phyloP scores from a whole-genome alignment of 495 filamentous ascomycete genomes.

The Peziza echinospora region DNA sequence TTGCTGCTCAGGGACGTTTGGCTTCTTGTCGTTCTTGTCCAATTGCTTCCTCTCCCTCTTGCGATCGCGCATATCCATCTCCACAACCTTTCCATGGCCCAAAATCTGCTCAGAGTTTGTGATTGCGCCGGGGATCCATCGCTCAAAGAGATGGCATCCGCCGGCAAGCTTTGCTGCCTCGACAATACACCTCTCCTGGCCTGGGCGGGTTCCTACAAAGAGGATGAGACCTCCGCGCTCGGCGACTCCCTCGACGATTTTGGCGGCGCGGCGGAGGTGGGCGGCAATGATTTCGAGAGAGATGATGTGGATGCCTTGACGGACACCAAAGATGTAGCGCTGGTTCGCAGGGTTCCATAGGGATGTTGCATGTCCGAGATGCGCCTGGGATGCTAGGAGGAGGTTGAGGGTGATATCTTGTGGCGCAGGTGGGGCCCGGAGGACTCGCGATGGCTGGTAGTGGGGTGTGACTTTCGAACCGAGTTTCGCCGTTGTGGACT shows the following conservation, averaged over 20 bases:
- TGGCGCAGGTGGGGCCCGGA: conserved; percentile 50
- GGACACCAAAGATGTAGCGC: conserved; percentile 82
- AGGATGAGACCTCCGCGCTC: conserved; percentile 66
- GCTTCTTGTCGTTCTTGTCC: conserved; percentile 19
- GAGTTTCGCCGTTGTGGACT: conserved; percentile 23
- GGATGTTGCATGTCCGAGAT: conserved; percentile 79
- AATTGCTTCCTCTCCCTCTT: background rate
- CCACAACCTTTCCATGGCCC: conserved; percentile 36
- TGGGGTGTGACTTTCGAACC: conserved; percentile 32
- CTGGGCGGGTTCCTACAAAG: conserved; percentile 69
- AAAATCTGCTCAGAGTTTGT: conserved; percentile 87
- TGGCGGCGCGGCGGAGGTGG: conserved; percentile 70
- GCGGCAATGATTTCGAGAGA: conserved; percentile 68
- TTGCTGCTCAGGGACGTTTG: conserved; percentile 37
- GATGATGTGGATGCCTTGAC: conserved; percentile 84
- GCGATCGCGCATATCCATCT: conserved; percentile 31
- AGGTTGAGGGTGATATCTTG: conserved; percentile 74
- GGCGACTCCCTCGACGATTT: conserved; percentile 70
- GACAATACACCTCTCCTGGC: conserved; percentile 58
- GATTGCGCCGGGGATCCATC: conserved; percentile 80
- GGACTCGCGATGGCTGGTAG: conserved; percentile 45
- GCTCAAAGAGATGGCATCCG: conserved; percentile 76
- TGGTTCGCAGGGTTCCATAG: conserved; percentile 92
- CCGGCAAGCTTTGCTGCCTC: conserved; percentile 53
- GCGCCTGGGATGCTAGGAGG: conserved; percentile 71